These are phyloP conservation scores for Spinellus fusiger DNA, from an alignment of 192 early-diverging fungal genomes.

Conservation along the genomic window DNA sequence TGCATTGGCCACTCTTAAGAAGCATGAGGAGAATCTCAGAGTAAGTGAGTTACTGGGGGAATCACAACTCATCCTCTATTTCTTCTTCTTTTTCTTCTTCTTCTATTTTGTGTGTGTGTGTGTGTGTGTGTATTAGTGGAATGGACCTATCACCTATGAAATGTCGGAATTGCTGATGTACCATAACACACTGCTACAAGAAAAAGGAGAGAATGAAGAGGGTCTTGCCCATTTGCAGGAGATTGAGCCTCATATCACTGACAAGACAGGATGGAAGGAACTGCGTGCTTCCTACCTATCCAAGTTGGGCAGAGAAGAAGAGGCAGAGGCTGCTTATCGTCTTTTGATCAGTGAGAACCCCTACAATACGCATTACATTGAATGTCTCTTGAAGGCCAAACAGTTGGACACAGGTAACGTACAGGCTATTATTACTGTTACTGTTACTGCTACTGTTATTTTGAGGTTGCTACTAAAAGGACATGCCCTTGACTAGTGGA, in stretches of 20 bases:
- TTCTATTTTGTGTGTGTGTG: not conserved
- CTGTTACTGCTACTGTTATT: not conserved
- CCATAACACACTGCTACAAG: slow-evolving; percentile 81
- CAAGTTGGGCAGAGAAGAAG: slow-evolving; percentile 57
- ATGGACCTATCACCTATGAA: slow-evolving; percentile 48
- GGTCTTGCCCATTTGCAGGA: slow-evolving; percentile 75
- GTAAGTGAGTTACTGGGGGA: slow-evolving; percentile 23
- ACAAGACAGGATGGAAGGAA: slow-evolving; percentile 69
- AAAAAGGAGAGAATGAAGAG: slow-evolving; percentile 65
- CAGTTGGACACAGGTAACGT: slow-evolving; percentile 38
- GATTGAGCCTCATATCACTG: slow-evolving; percentile 69
- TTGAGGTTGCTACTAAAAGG: slow-evolving; percentile 3
- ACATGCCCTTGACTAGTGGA: too few relatives aligned
- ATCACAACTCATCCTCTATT: not conserved
- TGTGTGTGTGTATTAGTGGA: not conserved
- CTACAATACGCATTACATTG: slow-evolving; percentile 68
- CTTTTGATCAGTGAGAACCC: slow-evolving; percentile 76
- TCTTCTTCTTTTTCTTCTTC: not conserved
- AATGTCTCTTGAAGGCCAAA: slow-evolving; percentile 53
- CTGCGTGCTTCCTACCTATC: slow-evolving; percentile 66
- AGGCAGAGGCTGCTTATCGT: slow-evolving; percentile 72
- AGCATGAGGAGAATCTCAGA: slow-evolving; percentile 66
- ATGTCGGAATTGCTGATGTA: slow-evolving; percentile 83
- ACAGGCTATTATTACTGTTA: not conserved
- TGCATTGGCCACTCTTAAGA: slow-evolving; percentile 64